A percentile compares a stretch with the other conserved stretches of the same genome.
phyloP scores from a whole-genome alignment of 805 yeast species.

The Wickerhamiella hasegawae region DNA sequence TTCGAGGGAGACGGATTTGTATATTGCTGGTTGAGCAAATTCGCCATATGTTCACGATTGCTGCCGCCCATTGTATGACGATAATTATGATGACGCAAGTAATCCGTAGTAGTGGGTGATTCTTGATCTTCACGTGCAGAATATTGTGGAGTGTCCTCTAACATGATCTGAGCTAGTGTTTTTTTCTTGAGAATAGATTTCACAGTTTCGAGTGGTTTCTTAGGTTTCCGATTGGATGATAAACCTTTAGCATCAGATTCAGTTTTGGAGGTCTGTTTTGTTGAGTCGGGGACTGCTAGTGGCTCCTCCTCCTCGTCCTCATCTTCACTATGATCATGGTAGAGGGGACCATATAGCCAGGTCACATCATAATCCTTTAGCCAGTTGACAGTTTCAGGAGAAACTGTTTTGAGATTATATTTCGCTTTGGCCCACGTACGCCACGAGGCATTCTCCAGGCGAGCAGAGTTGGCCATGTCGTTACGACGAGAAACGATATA shows the following conservation, averaged over 20 bases:
- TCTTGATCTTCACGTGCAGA: neutral
- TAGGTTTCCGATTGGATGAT: neutral
- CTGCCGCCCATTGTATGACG: conserved; percentile 20
- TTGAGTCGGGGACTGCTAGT: neutral
- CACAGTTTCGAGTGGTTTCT: conserved; percentile 17
- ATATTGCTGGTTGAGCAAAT: conserved; percentile 21
- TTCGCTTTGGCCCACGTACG: conserved; percentile 86
- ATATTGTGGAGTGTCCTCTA: conserved; percentile 21
- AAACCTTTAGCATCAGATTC: neutral
- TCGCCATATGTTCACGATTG: conserved; percentile 18
- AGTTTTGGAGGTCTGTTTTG: conserved; percentile 6
- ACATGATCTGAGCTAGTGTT: conserved; percentile 67
- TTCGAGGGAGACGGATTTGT: neutral
- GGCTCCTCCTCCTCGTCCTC: conserved; percentile 1
- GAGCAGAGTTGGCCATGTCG: conserved; percentile 67
- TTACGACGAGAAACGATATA: conserved; percentile 71
- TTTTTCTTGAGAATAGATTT: conserved; percentile 84
- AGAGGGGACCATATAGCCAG: conserved; percentile 90
- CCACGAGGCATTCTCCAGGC: conserved; percentile 81
- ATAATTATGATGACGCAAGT: conserved; percentile 26
- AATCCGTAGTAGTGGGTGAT: conserved; percentile 12
- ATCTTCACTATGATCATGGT: conserved; percentile 24
- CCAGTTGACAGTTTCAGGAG: conserved; percentile 92
- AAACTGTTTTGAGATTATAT: conserved; percentile 50
- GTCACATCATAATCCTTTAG: conserved; percentile 92